Base-by-base conservation (phyloP, 495 filamentous ascomycete genomes). In the Hyaloscypha variabilis region DNA sequence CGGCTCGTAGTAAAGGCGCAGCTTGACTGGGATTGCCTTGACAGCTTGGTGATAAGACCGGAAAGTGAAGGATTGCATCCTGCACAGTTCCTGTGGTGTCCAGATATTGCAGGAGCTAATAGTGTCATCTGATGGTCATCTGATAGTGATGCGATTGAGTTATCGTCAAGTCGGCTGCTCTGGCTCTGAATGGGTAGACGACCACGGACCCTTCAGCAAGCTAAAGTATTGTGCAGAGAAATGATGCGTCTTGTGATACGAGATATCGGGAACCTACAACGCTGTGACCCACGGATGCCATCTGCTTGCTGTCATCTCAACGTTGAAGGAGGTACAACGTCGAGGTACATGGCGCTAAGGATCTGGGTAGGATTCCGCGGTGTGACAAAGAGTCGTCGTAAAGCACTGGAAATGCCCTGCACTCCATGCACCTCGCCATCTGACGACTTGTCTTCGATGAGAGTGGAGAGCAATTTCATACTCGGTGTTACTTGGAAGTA, bases 181-280 rank as follows among this genome's bases (percentile, higher is more conserved):
- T 53, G 8, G 39, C 21, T 31, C 11, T 5, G 42, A 11, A 21
- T 8, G 5, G 8, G n/a, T 17, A 23, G 30, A 59, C 23, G 25
- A 52, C 5, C n/a, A 25, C 25, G 8, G 10, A 42, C 19, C 39
- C 39, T 46, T 46, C 8, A 46, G 39, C 39, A 46, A 46, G 6
- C 39, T 17, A 46, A 19, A 10, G 39, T 3, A 46, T 46, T 4
- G 19, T 46, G 10, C 39, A 46, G 19, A 8, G 3, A 46, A 14
- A 46, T 31, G 62, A 50, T 31, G 51, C 55, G 39, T 59, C 63
- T 59, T 31, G 36, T 60, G 46, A 42, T 42, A 65, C 63, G 46
- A 65, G 63, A 65, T 53, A 60, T 54, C 46, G 19, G 56, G 39
- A 46, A 46, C 19, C 39, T 46, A 46, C 39, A 46, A 46, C 19